These are phyloP conservation scores for Amylocystis lapponica DNA, from an alignment of 768 basidiomycete genomes.

Conservation along the genomic window DNA sequence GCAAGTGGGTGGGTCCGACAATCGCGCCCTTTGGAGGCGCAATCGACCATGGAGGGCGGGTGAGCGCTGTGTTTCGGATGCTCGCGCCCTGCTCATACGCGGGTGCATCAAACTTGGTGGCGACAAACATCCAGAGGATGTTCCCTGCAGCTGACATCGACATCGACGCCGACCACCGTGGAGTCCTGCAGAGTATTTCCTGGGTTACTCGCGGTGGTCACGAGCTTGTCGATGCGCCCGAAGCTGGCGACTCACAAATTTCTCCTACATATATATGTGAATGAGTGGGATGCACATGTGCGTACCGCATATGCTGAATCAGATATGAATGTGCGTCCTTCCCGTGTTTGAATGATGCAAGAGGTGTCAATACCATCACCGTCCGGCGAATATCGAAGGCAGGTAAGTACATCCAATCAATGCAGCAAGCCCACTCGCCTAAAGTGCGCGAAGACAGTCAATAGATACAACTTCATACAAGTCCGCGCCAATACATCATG, in stretches of 20 bases:
- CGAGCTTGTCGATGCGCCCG: constrained; percentile 46
- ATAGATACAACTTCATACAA: constrained; percentile 1
- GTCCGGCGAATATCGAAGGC: too few species aligned
- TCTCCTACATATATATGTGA: too few species aligned
- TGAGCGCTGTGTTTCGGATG: constrained; percentile 59
- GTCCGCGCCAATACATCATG: too few species aligned
- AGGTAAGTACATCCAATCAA: too few species aligned
- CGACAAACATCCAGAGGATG: constrained; percentile 53
- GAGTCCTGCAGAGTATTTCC: constrained; percentile 29
- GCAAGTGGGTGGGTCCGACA: constrained; percentile 47
- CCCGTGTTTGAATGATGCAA: too few species aligned
- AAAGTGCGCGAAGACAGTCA: too few species aligned
- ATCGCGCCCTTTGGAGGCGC: constrained; percentile 67
- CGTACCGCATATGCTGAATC: too few species aligned
- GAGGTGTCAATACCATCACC: too few species aligned
- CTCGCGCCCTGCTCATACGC: constrained; percentile 51
- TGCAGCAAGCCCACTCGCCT: too few species aligned
- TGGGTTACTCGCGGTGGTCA: constrained; percentile 58
- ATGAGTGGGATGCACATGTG: too few species aligned
- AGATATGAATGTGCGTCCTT: too few species aligned
- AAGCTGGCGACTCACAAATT: constrained; percentile 38
- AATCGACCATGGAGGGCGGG: too few species aligned
- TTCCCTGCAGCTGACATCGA: constrained; percentile 53
- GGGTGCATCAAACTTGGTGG: constrained; percentile 51
- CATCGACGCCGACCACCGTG: constrained; percentile 42